These are phyloP conservation scores for Vitis hybrid DNA, from an alignment of 177 flowering plant species.

Conservation along the genomic window DNA sequence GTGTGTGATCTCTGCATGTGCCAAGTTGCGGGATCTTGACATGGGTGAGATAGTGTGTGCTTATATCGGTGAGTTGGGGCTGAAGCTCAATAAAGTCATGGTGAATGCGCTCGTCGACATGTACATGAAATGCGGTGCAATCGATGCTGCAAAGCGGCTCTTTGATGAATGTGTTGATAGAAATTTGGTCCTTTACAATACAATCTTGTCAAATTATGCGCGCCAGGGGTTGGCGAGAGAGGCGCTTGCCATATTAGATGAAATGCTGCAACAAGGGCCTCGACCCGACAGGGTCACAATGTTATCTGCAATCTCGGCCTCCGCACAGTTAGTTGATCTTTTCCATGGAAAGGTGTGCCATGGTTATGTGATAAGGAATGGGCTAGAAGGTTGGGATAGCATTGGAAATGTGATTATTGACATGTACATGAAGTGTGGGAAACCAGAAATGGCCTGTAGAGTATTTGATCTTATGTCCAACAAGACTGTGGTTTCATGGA, in stretches of 20 bases:
- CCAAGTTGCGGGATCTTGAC: conserved; percentile 47
- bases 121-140: conserved; percentile 65
- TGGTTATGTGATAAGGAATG: conserved; percentile 46
- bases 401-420: conserved; percentile 61
- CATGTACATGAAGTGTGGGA: conserved; percentile 61
- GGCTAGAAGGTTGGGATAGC: conserved; percentile 40
- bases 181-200: conserved; percentile 51
- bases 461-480: conserved; percentile 47
- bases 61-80: conserved; percentile 27
- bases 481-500: conserved; percentile 60
- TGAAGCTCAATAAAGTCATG: conserved; percentile 33
- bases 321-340: conserved; percentile 34
- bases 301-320: conserved; percentile 40
- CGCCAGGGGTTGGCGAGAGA: conserved; percentile 38
- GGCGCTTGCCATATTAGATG: conserved; percentile 35
- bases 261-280: conserved; percentile 34
- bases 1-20: conserved; percentile 62
- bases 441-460: conserved; percentile 32
- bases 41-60: conserved; percentile 31
- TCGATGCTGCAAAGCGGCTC: conserved; percentile 37
- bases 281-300: conserved; percentile 53
- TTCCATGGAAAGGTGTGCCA: conserved; percentile 39
- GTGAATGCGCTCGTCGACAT: conserved; percentile 59
- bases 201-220: conserved; percentile 53
- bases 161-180: conserved; percentile 41